Evolutionary conservation across 192 early-diverging fungal genomes (phyloP), one percentile per base, ranked within the genome.

Genomic region (Coemansia sp.): DNA sequence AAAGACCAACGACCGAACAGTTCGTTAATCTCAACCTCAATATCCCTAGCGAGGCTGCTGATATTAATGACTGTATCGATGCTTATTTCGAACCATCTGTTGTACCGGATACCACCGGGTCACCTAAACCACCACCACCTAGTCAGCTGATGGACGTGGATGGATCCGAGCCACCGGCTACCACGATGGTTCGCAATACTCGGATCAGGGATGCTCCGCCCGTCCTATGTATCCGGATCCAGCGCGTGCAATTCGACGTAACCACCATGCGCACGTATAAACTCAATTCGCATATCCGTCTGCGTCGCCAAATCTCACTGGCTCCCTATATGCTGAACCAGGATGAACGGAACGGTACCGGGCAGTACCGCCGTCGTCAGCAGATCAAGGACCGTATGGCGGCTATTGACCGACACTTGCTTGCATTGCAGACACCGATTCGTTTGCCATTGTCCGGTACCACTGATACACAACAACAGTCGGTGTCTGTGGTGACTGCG

Each of bases 191-290:
- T 2, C 52, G 65, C 2, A 40, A 59, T n/a, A 55, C 68, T 17
- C 72, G 73, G 2, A 52, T 77, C 23, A 41, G 23, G 8, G 60
- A 73, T 13, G 72, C 87, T 8, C 91, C 91, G 20, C 87, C 89
- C 0, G 79, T 92, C 19, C 61, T 92, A 7, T 89, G 89, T 36
- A 82, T 92, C 11, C 85, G 88, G 31, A 65, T 92, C 9, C 86
- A 87, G 80, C 73, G 89, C 2, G 86, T 88, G 11, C 88, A 89
- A 72, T 92, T 85, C 58, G 84, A 89, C 62, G 68, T 82, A 31
- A 33, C 64, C 0, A 83, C 81, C 3, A 62, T 85, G 47, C 70
- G 72, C 17, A 72, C 86, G 2, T 89, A 86, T 74, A 92, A 92
- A 62, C 84, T 86, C 11, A 85, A 89, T 73, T 85, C 88, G 37